Evolutionary conservation across 768 basidiomycete species (phyloP), one percentile per base, ranked within the genome.

Genomic region (Tephrocybe sp.): DNA sequence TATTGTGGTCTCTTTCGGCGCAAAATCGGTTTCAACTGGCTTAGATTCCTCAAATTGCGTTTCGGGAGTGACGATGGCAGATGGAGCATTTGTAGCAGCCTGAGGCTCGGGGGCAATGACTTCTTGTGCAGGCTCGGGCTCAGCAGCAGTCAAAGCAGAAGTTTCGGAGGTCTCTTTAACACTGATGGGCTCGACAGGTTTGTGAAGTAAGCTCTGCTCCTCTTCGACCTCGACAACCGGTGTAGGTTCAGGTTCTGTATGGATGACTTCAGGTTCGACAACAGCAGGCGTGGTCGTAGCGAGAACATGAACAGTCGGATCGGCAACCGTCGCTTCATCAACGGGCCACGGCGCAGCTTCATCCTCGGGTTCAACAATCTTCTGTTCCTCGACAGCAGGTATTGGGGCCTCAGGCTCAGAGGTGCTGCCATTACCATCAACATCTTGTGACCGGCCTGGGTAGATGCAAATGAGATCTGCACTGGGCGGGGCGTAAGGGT

Each of bases 281-380:
- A 16, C 33, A 16, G 33, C 13, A 15, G 16, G 13, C 33, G 5
- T 15, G 7, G 11, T 16, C 7, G 16, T 15, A 16, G 16, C 33
- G n/a, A 16, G 33, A 34, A 34, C 33, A 34, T 16, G 33, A 34
- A 6, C 33, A 29, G 7, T 16, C 33, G 5, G 5, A 16, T 34
- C 37, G 19, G 5, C 37, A 6, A 9, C 18, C 6, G 37, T n/a
- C n/a, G n/a, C n/a, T n/a, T n/a, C n/a, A n/a, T n/a, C 37, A 21
- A 19, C 37, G 19, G 37, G 16, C 16, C 8, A n/a, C 15, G 46
- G 33, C 1, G 12, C 6, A 27, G 45, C 37, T 29, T 5, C 27
- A 29, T 5, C 27, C 33, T 40, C 54, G 2, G 54, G 42, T 27
- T 58, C 62, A 21, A 50, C 55, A 7, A 38, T 49, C 1, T 24